Conservation (phyloP, 78 protist species). For the Dictyostelium intermedium region DNA sequence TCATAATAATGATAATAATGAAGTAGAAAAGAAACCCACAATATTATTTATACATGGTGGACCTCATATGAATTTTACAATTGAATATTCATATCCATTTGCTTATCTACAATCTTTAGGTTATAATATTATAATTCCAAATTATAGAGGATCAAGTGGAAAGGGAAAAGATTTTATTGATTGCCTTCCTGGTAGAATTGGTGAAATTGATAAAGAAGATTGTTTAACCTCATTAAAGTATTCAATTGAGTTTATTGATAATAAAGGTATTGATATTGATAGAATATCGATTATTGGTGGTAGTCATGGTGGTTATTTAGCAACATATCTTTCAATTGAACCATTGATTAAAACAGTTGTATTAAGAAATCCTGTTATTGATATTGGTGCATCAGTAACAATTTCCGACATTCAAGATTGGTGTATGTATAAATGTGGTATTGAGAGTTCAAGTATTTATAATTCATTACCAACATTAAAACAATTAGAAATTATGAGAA, state of each 20-base stretch:
- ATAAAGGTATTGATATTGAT: neutral
- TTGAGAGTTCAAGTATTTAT: neutral
- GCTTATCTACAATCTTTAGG: conserved; percentile 23
- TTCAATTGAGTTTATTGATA: neutral
- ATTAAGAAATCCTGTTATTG: conserved; percentile 78
- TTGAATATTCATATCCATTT: neutral
- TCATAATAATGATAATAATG: neutral
- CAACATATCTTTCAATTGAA: conserved; percentile 23
- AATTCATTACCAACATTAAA: conserved; percentile 20
- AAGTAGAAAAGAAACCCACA: neutral
- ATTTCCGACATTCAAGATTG: conserved; percentile 77
- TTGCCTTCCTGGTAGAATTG: neutral
- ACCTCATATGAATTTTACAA: neutral
- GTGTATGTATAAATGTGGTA: conserved; percentile 53
- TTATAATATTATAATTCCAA: conserved; percentile 22
- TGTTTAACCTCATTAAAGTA: conserved; percentile 5
- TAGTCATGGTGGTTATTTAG: conserved; percentile 66
- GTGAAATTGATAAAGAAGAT: conserved; percentile 23
- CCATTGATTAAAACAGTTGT: neutral
- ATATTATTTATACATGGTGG: conserved; percentile 68
- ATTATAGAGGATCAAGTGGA: conserved; percentile 77
- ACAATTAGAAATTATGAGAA: conserved; percentile 29
- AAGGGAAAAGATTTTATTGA: conserved; percentile 55
- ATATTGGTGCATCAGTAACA: neutral
- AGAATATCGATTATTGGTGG: conserved; percentile 27